Evolutionary conservation across 1,139 yeast species (phyloP).

Genomic region (Saccharomyces hybrid): DNA sequence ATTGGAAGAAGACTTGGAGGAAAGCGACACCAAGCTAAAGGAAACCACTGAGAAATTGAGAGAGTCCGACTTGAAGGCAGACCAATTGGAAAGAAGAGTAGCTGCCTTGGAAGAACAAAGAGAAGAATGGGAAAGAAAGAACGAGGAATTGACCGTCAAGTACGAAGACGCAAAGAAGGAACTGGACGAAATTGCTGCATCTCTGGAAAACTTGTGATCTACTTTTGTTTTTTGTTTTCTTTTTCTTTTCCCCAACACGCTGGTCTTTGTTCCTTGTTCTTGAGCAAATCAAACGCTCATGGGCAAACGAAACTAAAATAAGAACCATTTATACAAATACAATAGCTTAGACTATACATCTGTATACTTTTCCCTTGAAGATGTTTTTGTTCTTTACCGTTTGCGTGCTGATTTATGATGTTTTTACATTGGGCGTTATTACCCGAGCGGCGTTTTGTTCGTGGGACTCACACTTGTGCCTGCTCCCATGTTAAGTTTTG

Average conservation of each 20-base stretch:
- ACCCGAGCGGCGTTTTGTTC: not conserved
- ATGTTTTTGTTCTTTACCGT: not conserved
- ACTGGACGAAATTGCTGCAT: constrained; percentile 62
- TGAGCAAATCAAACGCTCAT: not conserved
- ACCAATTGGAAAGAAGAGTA: constrained; percentile 93
- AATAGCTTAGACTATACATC: not conserved
- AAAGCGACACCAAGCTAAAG: constrained; percentile 83
- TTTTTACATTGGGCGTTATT: not conserved
- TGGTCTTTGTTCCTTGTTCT: constrained; percentile 2
- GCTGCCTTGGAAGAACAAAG: constrained; percentile 87
- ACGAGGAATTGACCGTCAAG: constrained; percentile 79
- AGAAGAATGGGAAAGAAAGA: constrained; percentile 86
- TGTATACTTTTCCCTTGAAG: not conserved
- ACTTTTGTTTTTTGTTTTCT: not conserved
- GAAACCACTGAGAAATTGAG: constrained; percentile 92
- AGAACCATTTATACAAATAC: not conserved
- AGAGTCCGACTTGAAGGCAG: constrained; percentile 94
- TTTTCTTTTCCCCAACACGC: not conserved
- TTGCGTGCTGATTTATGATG: not conserved
- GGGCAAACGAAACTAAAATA: not conserved
- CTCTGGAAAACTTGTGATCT: constrained; percentile 23
- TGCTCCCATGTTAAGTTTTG: not conserved
- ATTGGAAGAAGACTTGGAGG: constrained; percentile 91
- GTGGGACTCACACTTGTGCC: not conserved
- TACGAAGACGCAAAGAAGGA: constrained; percentile 81